Base-by-base conservation (phyloP, 495 filamentous ascomycete species). In the Penicillium macrosclerotiorum region DNA sequence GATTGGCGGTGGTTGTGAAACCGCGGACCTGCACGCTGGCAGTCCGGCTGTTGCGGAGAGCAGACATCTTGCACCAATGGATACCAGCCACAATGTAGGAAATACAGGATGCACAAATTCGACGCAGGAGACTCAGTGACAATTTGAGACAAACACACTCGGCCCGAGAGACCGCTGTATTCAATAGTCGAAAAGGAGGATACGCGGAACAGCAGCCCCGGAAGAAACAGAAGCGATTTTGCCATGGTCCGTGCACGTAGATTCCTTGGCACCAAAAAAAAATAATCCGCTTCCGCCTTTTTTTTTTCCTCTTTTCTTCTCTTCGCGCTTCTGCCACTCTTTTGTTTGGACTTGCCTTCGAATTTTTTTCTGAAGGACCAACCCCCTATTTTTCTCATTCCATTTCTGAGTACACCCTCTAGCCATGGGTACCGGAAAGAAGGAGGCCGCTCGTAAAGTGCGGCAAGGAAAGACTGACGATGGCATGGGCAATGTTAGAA, bases 371-470 rank as follows among this genome's bases (percentile, higher is more conserved):
- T 36, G 29, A 57, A 59, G 49, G 47, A 29, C 47, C 42, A 45
- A 31, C n/a, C n/a, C n/a, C n/a, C n/a, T n/a, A n/a, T 14, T 17
- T 19, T 18, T 33, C 49, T 54, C 59, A 48, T 42, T 43, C 52
- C 14, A 44, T 42, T 55, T 32, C 53, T 47, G 25, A 29, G 14
- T 37, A 49, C 25, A 56, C 52, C 52, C 24, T 37, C 49, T 59
- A 53, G 80, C 46, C 43, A 97, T 98, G 93, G 94, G 94, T 72
- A 90, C 87, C 37, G 85, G 83, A 55, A 98, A 97, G 80, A 97
- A 96, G 73, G 93, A 98, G 67, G 82, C 79, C 51, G 73, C 72
- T 62, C 84, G 93, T 64, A 84, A 85, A 68, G 76, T 76, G 77
- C 75, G 89, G 54, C 80, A 95, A 76, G 89, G 90, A 39, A 90